Evolutionary conservation across 176 grass and related monocot genomes (phyloP), one percentile per base, ranked within the genome.

Genomic region (Oropetium thomaeum): DNA sequence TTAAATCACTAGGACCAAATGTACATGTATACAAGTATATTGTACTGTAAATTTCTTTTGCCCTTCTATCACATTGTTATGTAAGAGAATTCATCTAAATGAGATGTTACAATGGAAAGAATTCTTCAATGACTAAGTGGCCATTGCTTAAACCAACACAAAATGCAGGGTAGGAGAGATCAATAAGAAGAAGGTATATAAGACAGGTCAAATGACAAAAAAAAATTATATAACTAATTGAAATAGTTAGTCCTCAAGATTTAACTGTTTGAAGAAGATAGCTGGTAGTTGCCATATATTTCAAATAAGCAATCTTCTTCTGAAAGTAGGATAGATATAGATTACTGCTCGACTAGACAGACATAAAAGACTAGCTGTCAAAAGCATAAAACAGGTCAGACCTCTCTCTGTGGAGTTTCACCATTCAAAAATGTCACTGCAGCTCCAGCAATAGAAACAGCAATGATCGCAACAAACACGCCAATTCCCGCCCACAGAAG

Each of bases 401-500:
- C 95, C 88, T 94, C 89, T 86, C 91, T 91, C 65, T 90, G 58
- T 60, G 91, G 84, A 62, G 42, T 71, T 94, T 89, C 95, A 79
- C 91, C 95, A 70, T 81, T 87, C 41, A 92, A 69, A 64, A 88
- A 88, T 68, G 79, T 67, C 83, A 85, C 68, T 67, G n/a, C 84
- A 55, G 84, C 61, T 79, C 96, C 91, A 49, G 83, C 80, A 76
- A 98, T 61, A 43, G 81, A 71, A 92, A 94, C 86, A 57, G 72
- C 54, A 67, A 98, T 42, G 63, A 98, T 11, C 35, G 96, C 89
- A 62, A 83, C 79, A 48, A 94, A 42, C 20, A 98, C 29, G 27
- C 96, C 82, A 13, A 94, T 64, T 78, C 65, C 96, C 80, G 91
- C 82, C 96, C 91, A 98, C 8, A 98, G 48, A 75, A 98, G 86